Evolutionary conservation across 768 basidiomycete genomes (phyloP), one percentile per base, ranked within the genome.

Genomic region (Tulasnella sp.): DNA sequence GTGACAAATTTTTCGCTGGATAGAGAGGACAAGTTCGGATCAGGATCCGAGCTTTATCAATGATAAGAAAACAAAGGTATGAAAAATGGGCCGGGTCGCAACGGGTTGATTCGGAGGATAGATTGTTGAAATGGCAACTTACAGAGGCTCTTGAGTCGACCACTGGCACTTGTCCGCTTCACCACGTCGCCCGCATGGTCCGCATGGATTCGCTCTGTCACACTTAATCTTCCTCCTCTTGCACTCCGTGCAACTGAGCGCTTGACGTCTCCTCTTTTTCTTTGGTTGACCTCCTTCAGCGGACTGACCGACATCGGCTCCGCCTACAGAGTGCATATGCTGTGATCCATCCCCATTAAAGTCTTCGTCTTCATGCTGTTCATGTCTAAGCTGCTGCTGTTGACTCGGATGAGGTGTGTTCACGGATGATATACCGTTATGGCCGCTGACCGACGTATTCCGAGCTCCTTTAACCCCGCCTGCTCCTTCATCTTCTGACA

Each of bases 151-250:
- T 53, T 89, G 77, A 60, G 85, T 79, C 69, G 84, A 81, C 88
- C 88, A 92, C 67, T 85, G 83, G 68, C 88, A 91, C 69, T 83
- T 85, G 52, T 75, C 75, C 72, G 84, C 81, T 73, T 92, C 88
- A 63, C 85, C 85, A 69, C 88, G 80, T 63, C 85, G 80, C 61
- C 80, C 76, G 70, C 88, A 92, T 11, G 87, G 87, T 13, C 83
- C 81, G 71, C 88, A 92, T 51, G 88, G 88, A 65, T 88, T 85
- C 13, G 80, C 77, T 69, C 88, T 85, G 74, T 91, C 87, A 70
- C 88, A 91, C 69, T 85, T 86, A 71, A 90, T 90, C 76, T 91
- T 90, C 44, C 88, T 79, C 66, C 88, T 74, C 70, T 90, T 90
- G 70, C 88, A 90, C 70, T 89, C 88, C 55, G 87, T 90, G 71